Percentiles rank a stretch among this genome's conserved stretches.
Conservation (phyloP, 1,284 basidiomycete genomes). For the Clitocybe nebularis region DNA sequence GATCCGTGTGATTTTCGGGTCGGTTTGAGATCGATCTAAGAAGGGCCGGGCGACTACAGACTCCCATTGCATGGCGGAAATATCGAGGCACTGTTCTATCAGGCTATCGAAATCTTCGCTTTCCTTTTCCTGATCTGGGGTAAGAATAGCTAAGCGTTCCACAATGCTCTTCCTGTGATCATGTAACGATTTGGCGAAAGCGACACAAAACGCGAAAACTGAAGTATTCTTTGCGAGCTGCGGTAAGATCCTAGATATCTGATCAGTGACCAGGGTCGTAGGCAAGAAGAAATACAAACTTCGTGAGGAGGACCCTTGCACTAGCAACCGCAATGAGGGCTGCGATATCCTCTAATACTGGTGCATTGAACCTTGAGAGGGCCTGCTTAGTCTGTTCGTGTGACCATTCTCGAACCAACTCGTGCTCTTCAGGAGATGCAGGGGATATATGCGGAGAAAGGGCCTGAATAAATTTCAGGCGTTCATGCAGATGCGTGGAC, state of each 20-base stretch:
- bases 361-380: slow-evolving; percentile 13
- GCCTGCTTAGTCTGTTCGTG: slow-evolving; percentile 15
- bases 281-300: no score
- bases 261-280: no score
- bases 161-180: slow-evolving; percentile 10
- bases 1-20: slow-evolving; percentile 16
- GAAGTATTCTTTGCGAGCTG: slow-evolving; percentile 16
- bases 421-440: slow-evolving; percentile 9
- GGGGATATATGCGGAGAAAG: slow-evolving; percentile 12
- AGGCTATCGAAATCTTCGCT: slow-evolving; percentile 10
- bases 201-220: slow-evolving; percentile 18
- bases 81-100: slow-evolving; percentile 13
- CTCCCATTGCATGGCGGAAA: slow-evolving; percentile 15
- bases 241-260: slow-evolving; percentile 20
- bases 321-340: slow-evolving; percentile 16
- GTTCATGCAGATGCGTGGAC: slow-evolving; percentile 10
- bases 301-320: slow-evolving; percentile 13
- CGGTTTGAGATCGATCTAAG: neutral
- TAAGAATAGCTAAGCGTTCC: neutral
- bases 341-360: slow-evolving; percentile 18
- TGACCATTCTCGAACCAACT: slow-evolving; percentile 15
- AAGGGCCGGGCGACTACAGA: slow-evolving; percentile 6
- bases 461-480: slow-evolving; percentile 15
- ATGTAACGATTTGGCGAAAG: slow-evolving; percentile 17
- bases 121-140: neutral